phyloP scores from a whole-genome alignment of 176 grass and related monocot genomes.

The Oryza meyeriana region DNA sequence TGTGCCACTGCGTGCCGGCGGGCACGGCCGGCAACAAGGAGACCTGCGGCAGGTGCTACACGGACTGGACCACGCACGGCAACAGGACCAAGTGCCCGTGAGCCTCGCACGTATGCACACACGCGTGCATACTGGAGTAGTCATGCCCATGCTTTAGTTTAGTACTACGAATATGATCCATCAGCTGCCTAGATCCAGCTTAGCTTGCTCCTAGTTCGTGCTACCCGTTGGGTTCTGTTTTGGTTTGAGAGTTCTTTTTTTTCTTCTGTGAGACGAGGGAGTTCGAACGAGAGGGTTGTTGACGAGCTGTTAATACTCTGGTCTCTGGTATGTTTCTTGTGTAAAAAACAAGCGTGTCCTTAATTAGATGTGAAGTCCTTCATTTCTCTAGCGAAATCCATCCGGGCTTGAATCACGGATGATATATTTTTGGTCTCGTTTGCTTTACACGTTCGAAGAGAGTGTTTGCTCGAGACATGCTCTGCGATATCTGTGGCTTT shows the following conservation, averaged over 20 bases:
- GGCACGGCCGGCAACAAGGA: conserved; percentile 78
- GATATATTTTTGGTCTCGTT: background rate
- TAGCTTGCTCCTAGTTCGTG: background rate
- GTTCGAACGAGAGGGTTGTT: background rate
- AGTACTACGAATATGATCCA: background rate
- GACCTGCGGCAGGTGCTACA: conserved; percentile 92
- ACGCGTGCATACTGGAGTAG: too few species aligned
- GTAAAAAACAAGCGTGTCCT: background rate
- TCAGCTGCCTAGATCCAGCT: background rate
- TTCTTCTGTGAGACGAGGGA: background rate
- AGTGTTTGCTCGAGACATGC: background rate
- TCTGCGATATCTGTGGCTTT: background rate
- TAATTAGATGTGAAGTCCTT: too few species aligned
- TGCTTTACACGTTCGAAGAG: too few species aligned
- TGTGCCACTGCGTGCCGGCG: conserved; percentile 85
- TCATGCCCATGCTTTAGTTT: too few species aligned
- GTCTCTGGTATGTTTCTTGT: background rate
- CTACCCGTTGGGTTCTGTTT: background rate
- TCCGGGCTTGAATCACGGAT: background rate
- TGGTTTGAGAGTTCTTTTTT: background rate
- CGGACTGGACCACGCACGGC: conserved; percentile 84
- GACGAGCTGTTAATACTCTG: background rate
- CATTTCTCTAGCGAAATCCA: background rate
- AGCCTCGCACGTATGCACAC: background rate
- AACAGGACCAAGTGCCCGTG: conserved; percentile 93